Base-by-base conservation (phyloP, 345 rosid genomes). In the Salix dunnii region DNA sequence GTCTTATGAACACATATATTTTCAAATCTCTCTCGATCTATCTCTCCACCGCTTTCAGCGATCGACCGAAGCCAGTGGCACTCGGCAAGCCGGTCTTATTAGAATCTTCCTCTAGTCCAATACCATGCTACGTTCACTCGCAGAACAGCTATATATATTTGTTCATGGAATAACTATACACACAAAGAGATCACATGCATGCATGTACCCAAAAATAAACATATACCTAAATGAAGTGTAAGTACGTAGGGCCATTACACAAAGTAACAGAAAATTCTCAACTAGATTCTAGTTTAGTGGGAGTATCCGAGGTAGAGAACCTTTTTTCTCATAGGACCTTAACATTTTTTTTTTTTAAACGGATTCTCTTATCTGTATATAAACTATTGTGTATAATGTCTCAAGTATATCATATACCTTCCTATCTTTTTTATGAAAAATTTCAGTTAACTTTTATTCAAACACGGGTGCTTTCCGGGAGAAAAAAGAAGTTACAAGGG, bases 251-350 rank as follows among this genome's bases (percentile, higher is more conserved):
- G 61, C 61, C 61, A 55, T 55, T 55, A 21, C 61, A 55, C 61
- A 55, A 55, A 55, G 61, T n/a, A 8, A 55, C 61, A 55, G 12
- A 49, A 28, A 61, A 40, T 40, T 74, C 70, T 69, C 30, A 61
- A 16, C 73, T 35, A 76, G 64, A 53, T 74, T 55, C 61, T 21
- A 21, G 61, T 55, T 43, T 74, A 78, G 72, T 43, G 78, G 78
- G 73, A 51, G 76, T 72, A 71, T 71, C 80, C 67, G 2, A 71
- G 70, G 18, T 65, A 71, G 58, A 60, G 71, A 78, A 78, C 68
- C 76, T 69, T 66, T 71, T 30, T 43, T 53, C 66, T 65, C 25
- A 68, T 67, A 38, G 72, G 67, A 66, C 58, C 67, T 30, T 60
- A 40, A 11, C 46, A 40, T 40, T 10, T 40, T 40, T 38, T 40